These are phyloP conservation scores for Aphanoascus verrucosus DNA, from an alignment of 2,329 filamentous ascomycete species.

Conservation along the genomic window DNA sequence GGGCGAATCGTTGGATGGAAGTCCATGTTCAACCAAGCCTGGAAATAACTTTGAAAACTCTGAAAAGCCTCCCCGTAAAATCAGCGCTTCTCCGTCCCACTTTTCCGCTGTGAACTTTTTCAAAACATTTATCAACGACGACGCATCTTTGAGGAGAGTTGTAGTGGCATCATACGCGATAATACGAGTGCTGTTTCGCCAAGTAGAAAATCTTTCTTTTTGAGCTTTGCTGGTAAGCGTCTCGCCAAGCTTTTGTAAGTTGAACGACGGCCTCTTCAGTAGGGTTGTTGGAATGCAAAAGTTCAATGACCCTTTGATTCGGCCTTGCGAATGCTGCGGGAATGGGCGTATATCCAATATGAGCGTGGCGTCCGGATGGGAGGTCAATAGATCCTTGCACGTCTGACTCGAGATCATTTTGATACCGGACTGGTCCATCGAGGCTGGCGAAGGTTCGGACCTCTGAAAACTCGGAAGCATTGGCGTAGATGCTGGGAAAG, in stretches of 20 bases:
- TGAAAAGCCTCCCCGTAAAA: conserved; percentile 72
- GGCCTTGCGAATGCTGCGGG: conserved; percentile 65
- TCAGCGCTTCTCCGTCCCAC: conserved; percentile 60
- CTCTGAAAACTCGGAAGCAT: conserved; percentile 19
- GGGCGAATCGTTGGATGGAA: conserved; percentile 6
- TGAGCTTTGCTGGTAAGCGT: conserved; percentile 68
- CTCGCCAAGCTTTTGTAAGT: conserved; percentile 73
- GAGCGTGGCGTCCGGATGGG: conserved; percentile 46
- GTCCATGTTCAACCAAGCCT: conserved; percentile 45
- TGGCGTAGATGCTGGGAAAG: neutral
- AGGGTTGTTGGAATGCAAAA: conserved; percentile 92
- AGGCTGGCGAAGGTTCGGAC: conserved; percentile 46
- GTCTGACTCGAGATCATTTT: conserved; percentile 45
- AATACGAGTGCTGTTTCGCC: conserved; percentile 64
- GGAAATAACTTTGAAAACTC: conserved; percentile 61
- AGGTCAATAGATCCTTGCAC: conserved; percentile 48
- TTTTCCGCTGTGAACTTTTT: conserved; percentile 87
- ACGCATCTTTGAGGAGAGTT: conserved; percentile 66
- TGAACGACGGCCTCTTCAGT: conserved; percentile 81
- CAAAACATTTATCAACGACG: conserved; percentile 70
- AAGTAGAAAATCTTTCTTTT: conserved; percentile 61
- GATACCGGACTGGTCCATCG: conserved; percentile 38
- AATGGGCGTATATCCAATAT: conserved; percentile 78
- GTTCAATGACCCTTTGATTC: conserved; percentile 73
- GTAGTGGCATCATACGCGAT: conserved; percentile 80